Percentiles rank a stretch among this genome's conserved stretches.
Conservation (phyloP, 768 basidiomycete genomes). For the Hortiboletus campestris region DNA sequence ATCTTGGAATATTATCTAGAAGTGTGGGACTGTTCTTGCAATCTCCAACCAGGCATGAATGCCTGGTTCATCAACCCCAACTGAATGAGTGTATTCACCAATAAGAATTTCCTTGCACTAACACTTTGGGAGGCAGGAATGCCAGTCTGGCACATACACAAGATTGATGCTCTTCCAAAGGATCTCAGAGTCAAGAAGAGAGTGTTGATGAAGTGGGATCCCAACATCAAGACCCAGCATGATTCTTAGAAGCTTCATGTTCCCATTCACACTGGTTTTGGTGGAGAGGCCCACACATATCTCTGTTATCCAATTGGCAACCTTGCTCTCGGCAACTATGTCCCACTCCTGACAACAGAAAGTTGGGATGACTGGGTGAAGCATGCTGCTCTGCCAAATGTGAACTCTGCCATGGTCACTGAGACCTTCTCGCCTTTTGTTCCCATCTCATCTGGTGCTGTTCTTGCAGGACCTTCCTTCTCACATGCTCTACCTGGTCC, state of each 20-base stretch:
- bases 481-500: too few relatives aligned
- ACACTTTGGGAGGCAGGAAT: background rate
- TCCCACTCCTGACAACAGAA: background rate
- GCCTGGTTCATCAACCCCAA: background rate
- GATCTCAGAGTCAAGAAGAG: background rate
- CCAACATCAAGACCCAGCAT: background rate
- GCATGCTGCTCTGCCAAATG: background rate
- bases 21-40: background rate
- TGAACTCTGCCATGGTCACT: too few relatives aligned
- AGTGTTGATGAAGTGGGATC: background rate
- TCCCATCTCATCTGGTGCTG: too few relatives aligned
- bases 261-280: background rate
- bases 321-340: background rate
- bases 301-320: background rate
- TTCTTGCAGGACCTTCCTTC: too few relatives aligned
- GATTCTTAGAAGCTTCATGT: background rate
- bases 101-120: background rate
- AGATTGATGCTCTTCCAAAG: background rate
- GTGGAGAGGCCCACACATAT: background rate
- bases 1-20: background rate
- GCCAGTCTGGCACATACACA: background rate
- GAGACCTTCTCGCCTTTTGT: too few relatives aligned
- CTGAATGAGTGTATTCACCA: background rate
- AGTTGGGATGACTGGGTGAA: background rate
- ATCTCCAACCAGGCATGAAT: background rate